A percentile compares a stretch with the other conserved stretches of the same genome.
Conservation (phyloP, 2,329 filamentous ascomycete genomes). For the Paraconiothyrium sp. region DNA sequence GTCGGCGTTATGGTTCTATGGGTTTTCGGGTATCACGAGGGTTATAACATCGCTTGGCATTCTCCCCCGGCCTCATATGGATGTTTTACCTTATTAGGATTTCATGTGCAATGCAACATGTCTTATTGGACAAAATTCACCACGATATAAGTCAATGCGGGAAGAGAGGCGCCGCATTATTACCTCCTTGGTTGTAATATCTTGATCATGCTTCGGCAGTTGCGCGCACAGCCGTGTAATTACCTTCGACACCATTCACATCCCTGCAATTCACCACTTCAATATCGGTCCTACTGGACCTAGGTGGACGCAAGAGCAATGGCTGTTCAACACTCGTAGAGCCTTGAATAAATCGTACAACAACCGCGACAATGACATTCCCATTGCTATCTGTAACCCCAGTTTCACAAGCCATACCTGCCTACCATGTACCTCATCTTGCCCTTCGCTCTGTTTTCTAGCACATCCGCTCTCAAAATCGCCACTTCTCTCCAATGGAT, state of each 20-base stretch:
- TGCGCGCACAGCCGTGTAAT: neutral
- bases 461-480: constrained; percentile 24
- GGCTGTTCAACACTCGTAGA: neutral
- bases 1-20: constrained; percentile 22
- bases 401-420: neutral
- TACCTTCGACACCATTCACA: neutral
- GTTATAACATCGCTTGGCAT: constrained; percentile 2
- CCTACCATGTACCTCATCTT: constrained; percentile 13
- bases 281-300: neutral
- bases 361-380: neutral
- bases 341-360: neutral
- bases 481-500: constrained; percentile 34
- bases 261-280: neutral
- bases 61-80: constrained; percentile 7
- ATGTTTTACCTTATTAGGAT: constrained; percentile 9
- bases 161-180: neutral
- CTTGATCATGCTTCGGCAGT: constrained; percentile 11
- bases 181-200: neutral
- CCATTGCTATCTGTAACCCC: neutral
- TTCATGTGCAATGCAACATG: neutral
- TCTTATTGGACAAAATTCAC: neutral
- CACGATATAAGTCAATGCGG: neutral
- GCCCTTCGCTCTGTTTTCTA: constrained; percentile 12
- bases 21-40: constrained; percentile 11
- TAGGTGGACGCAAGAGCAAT: neutral